These are phyloP conservation scores for Sideroxylon spinosum DNA, from an alignment of 179 eudicot genomes.

Conservation along the genomic window DNA sequence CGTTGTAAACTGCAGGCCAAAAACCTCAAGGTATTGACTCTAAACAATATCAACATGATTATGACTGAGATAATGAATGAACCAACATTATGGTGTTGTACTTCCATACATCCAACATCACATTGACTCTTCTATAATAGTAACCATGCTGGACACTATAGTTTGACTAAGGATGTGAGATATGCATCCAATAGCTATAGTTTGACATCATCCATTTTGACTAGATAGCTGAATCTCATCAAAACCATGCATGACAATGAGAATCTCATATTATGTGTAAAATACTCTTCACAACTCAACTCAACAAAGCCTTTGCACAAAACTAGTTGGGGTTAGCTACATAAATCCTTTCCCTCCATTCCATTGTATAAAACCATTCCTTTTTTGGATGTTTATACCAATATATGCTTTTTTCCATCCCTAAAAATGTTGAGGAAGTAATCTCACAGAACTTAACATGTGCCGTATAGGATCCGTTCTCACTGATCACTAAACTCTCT, in stretches of 20 bases:
- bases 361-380: background rate
- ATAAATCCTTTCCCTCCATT: no score
- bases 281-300: no score
- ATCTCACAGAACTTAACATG: background rate
- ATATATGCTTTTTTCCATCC: background rate
- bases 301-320: no score
- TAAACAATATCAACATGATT: background rate
- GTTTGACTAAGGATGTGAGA: no score
- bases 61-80: background rate
- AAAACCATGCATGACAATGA: no score
- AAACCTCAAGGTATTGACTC: slow-evolving; percentile 8
- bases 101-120: background rate
- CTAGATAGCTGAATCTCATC: no score
- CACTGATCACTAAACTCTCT: background rate
- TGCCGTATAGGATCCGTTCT: background rate
- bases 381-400: background rate
- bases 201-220: no score
- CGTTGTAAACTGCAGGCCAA: slow-evolving; percentile 63
- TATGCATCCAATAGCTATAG: no score
- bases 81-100: background rate
- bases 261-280: no score
- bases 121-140: no score
- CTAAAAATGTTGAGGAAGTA: background rate
- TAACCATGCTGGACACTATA: no score
- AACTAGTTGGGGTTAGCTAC: no score